These are phyloP conservation scores for Trypanosoma platydactyli DNA, from an alignment of 208 protist genomes.

Conservation along the genomic window DNA sequence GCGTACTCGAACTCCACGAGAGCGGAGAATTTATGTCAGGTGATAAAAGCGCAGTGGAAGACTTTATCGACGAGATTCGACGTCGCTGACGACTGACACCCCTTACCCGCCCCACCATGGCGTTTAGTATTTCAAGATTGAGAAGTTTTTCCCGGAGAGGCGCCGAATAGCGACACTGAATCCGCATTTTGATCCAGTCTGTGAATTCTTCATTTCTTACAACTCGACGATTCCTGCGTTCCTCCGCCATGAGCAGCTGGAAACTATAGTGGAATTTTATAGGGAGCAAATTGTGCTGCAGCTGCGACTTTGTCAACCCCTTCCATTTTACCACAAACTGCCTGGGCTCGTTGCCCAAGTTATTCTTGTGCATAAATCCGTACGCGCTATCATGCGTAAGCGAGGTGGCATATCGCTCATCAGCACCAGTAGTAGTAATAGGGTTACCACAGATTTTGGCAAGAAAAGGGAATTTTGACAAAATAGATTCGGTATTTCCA, in stretches of 20 bases:
- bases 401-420: background rate
- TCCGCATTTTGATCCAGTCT: constrained; percentile 20
- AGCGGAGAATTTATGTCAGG: no score
- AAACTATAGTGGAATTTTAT: constrained; percentile 49
- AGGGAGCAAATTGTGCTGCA: constrained; percentile 38
- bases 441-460: background rate
- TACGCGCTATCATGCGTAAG: background rate
- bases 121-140: constrained; percentile 19
- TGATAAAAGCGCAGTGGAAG: background rate
- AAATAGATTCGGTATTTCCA: background rate
- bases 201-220: constrained; percentile 48
- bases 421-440: background rate
- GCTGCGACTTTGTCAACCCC: constrained; percentile 30
- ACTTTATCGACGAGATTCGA: constrained; percentile 7
- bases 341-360: background rate
- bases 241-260: constrained; percentile 50
- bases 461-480: no score
- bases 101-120: constrained; percentile 16
- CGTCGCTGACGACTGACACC: background rate
- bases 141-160: constrained; percentile 41
- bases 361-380: background rate
- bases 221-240: constrained; percentile 41
- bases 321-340: constrained; percentile 50
- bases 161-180: constrained; percentile 32
- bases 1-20: background rate